Conservation (phyloP, 306 rosid genomes). For the Comarum palustre region DNA sequence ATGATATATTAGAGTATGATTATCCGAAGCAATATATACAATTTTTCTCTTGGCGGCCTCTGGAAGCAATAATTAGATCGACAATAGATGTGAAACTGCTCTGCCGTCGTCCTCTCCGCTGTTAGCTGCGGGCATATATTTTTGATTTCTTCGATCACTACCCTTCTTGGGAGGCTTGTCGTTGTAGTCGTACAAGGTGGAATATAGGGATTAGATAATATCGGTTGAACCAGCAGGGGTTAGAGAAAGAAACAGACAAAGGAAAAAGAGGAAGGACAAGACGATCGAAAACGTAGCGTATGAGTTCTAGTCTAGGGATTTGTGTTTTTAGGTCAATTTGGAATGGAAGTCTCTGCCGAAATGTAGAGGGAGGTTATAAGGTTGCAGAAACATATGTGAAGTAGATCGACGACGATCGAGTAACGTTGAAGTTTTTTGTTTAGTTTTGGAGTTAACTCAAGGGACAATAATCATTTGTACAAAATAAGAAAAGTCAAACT, state of each 20-base stretch:
- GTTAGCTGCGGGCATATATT: background rate
- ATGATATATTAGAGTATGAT: too few species aligned
- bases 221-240: background rate
- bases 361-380: too few species aligned
- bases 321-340: slow-evolving; percentile 31
- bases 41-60: too few species aligned
- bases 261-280: slow-evolving; percentile 39
- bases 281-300: slow-evolving; percentile 42
- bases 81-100: slow-evolving; percentile 63
- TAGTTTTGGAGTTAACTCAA: too few species aligned
- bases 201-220: background rate
- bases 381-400: slow-evolving; percentile 17
- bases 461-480: too few species aligned
- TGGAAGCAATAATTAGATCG: background rate
- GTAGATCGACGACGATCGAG: too few species aligned
- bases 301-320: slow-evolving; percentile 38
- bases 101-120: slow-evolving; percentile 14
- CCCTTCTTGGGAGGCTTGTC: background rate
- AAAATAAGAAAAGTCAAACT: too few species aligned
- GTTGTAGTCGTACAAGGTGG: background rate
- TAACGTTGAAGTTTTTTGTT: too few species aligned
- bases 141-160: background rate
- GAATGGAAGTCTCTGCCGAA: slow-evolving; percentile 17
- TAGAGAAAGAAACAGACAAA: slow-evolving; percentile 48
- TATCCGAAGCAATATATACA: too few species aligned